phyloP scores from a whole-genome alignment of 306 rosid species.

The Cucurbita pepo region DNA sequence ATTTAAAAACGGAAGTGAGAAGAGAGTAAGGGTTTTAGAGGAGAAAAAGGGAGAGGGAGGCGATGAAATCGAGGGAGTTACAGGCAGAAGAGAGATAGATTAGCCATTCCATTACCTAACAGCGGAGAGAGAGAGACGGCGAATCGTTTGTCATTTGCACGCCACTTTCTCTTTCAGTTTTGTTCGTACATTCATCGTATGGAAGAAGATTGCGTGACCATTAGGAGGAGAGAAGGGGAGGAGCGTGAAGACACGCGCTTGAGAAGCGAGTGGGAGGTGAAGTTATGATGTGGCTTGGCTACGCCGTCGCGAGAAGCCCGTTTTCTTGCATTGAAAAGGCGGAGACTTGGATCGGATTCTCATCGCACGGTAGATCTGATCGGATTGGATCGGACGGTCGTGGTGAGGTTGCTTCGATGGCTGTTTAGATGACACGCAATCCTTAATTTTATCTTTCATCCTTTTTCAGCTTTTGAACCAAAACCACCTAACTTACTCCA shows the following conservation, averaged over 20 bases:
- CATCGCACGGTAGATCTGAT: neutral
- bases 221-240: no score
- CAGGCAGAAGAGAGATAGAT: neutral
- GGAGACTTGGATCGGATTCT: neutral
- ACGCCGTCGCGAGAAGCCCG: no score
- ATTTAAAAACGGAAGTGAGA: neutral
- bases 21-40: neutral
- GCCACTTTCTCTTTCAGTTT: conserved; percentile 12
- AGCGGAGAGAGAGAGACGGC: neutral
- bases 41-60: conserved; percentile 13
- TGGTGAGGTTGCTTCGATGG: neutral
- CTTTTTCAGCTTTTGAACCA: neutral
- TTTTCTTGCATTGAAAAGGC: no score
- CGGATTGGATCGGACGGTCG: neutral
- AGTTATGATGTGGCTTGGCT: neutral
- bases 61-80: conserved; percentile 25
- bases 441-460: neutral
- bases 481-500: neutral
- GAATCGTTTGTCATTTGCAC: conserved; percentile 24
- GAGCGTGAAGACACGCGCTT: neutral
- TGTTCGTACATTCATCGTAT: neutral
- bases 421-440: neutral
- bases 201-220: neutral
- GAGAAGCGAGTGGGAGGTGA: neutral
- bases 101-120: neutral